Percentiles rank a stretch among this genome's conserved stretches.
Evolutionary conservation across 1,139 yeast genomes (phyloP).

Genomic region (Taphrina confusa): DNA sequence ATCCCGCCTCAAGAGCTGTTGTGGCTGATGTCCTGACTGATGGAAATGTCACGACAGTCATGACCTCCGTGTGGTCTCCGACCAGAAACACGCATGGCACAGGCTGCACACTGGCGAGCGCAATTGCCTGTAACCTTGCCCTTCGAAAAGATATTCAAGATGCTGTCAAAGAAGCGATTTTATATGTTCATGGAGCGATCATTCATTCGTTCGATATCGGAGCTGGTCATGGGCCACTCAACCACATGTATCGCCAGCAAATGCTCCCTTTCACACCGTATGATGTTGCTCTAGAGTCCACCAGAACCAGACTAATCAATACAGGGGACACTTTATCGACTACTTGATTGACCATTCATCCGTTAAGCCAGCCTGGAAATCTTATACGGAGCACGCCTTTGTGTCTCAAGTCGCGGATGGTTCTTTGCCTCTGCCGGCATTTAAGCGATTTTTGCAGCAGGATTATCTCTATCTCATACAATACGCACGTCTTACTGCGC

Average conservation of each 20-base stretch:
- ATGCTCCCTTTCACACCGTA: slow-evolving; percentile 43
- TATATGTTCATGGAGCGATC: slow-evolving; percentile 69
- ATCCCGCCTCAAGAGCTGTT: slow-evolving; percentile 36
- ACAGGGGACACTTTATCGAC: slow-evolving; percentile 52
- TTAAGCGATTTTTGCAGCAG: slow-evolving; percentile 64
- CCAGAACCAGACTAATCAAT: slow-evolving; percentile 38
- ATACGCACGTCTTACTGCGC: slow-evolving; percentile 68
- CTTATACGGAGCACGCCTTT: slow-evolving; percentile 65
- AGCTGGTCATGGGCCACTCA: slow-evolving; percentile 44
- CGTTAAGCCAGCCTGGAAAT: slow-evolving; percentile 55
- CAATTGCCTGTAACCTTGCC: slow-evolving; percentile 77
- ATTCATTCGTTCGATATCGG: slow-evolving; percentile 42
- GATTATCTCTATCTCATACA: slow-evolving; percentile 70
- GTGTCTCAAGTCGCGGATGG: slow-evolving; percentile 58
- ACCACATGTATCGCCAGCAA: slow-evolving; percentile 38
- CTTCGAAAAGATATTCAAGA: slow-evolving; percentile 52
- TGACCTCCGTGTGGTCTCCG: slow-evolving; percentile 54
- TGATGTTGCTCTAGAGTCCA: background rate
- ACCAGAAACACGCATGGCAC: slow-evolving; percentile 79
- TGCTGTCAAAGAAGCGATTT: slow-evolving; percentile 60
- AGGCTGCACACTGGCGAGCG: slow-evolving; percentile 83
- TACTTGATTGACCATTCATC: slow-evolving; percentile 61
- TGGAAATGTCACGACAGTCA: slow-evolving; percentile 52
- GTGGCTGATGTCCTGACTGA: slow-evolving; percentile 66
- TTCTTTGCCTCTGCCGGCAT: slow-evolving; percentile 54